Evolutionary conservation across 352 stramenopile species (phyloP), one percentile per base, ranked within the genome.

Genomic region (Aphanomyces euteiches): DNA sequence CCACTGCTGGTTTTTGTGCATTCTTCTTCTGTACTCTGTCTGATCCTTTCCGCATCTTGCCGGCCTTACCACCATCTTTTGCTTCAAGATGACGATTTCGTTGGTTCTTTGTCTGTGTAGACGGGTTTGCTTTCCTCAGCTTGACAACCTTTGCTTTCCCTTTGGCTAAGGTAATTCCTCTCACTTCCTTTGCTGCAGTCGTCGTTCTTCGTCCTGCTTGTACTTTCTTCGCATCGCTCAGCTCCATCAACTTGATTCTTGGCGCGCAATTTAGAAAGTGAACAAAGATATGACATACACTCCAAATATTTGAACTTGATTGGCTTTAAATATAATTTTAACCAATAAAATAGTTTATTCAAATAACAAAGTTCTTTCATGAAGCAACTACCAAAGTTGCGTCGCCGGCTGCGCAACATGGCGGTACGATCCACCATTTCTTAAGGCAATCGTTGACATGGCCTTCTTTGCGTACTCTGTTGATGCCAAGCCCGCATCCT

Each of bases 381-480:
- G 17, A 13, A 19, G 13, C 17, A 63, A 13, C 21, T 67, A 93
- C 85, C 85, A 93, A 0, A 93, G 60, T 45, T 89, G 78, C 0
- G 85, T 91, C 10, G 79, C 58, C 34, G 80, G 76, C 0, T 79
- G 73, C 12, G 88, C 77, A 34, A 84, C 73, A 59, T 93, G 82
- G 7, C 85, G 78, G 40, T 93, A 93, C 3, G 85, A 77, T 8
- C 84, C 83, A 17, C 75, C 81, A 56, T 91, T 91, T 67, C 78
- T 83, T 36, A 89, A 81, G 64, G 88, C 88, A 57, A 91, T 79
- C 37, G 76, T 89, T 4, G 79, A 74, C 5, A 93, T 76, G n/a
- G 83, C 83, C 63, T 90, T 76, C 5, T 78, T 74, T 12, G 85
- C 83, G 63, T 88, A 87, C 17, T 91, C 83, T 45, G 78, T 88